Conservation (phyloP, 352 stramenopile species). For the Hyaloperonospora brassicae region DNA sequence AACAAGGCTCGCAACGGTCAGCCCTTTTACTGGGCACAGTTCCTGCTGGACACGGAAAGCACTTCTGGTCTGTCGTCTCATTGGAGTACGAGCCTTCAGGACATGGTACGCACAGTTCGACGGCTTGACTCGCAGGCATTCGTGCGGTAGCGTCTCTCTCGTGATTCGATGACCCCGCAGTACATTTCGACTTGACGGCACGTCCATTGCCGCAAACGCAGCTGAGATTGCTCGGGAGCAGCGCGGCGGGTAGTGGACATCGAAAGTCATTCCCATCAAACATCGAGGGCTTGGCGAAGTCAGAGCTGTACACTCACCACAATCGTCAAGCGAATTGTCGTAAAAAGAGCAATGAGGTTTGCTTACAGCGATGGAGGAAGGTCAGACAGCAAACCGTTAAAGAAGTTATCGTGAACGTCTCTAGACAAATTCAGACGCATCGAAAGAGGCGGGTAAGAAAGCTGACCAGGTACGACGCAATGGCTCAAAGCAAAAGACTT, state of each 20-base stretch:
- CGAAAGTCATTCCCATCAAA: conserved; percentile 16
- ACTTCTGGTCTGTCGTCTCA: conserved; percentile 34
- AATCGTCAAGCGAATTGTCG: not conserved
- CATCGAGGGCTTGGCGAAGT: conserved; percentile 9
- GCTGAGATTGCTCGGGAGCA: conserved; percentile 21
- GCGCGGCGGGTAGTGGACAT: conserved; percentile 11
- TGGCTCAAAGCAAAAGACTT: conserved; percentile 9
- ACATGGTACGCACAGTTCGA: conserved; percentile 29
- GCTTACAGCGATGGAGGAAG: conserved; percentile 29
- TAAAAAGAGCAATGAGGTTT: not conserved
- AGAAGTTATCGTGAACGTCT: conserved; percentile 29
- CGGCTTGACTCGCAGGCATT: conserved; percentile 12
- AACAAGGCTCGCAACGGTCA: conserved; percentile 26
- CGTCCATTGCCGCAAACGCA: conserved; percentile 31
- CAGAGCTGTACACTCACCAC: conserved; percentile 6
- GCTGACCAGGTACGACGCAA: not conserved
- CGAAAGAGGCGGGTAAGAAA: not conserved
- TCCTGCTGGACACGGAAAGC: conserved; percentile 29
- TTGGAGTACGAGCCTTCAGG: conserved; percentile 38
- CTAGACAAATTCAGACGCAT: conserved; percentile 13
- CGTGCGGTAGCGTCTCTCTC: not conserved
- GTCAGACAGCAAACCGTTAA: conserved; percentile 21
- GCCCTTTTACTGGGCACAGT: conserved; percentile 2
- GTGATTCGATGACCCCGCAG: not conserved
- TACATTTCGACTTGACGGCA: conserved; percentile 4